Evolutionary conservation across 2,329 filamentous ascomycete species (phyloP).

Genomic region (Stachybotrys chlorohalonatus): DNA sequence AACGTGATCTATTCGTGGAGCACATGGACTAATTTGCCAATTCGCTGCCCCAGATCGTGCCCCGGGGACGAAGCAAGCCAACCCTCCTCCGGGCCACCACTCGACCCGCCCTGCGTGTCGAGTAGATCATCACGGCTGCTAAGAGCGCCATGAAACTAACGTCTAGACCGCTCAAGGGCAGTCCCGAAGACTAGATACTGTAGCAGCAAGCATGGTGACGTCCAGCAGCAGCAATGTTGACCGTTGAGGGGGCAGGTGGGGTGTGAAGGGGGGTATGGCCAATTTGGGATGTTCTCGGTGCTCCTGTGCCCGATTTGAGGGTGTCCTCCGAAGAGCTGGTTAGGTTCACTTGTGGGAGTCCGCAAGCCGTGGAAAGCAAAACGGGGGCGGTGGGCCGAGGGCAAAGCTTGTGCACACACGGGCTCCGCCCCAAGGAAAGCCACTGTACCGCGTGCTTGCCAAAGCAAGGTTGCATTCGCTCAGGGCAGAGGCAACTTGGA

Average conservation of each 20-base stretch:
- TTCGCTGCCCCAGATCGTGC: neutral
- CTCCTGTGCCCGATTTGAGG: neutral
- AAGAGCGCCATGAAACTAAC: no score
- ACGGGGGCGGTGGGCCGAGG: constrained; percentile 3
- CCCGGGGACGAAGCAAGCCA: neutral
- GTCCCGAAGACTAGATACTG: no score
- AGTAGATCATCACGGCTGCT: no score
- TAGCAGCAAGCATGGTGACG: neutral
- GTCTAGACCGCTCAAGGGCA: no score
- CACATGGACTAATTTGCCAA: neutral
- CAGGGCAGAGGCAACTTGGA: neutral
- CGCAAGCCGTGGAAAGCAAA: constrained; percentile 16
- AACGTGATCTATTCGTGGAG: neutral
- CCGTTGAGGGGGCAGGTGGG: neutral
- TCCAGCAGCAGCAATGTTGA: neutral
- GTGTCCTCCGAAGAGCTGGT: neutral
- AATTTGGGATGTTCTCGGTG: neutral
- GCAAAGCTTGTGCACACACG: neutral
- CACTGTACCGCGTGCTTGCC: constrained; percentile 19
- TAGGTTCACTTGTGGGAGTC: constrained; percentile 1
- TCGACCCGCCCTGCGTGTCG: neutral
- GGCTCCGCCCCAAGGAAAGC: constrained; percentile 6
- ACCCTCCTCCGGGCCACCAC: neutral
- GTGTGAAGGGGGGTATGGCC: neutral
- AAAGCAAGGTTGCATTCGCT: constrained; percentile 22